Percentiles rank a stretch among this genome's conserved stretches.
These are phyloP conservation scores for Apiospora arundinis DNA, from an alignment of 2,329 filamentous ascomycete genomes.

Conservation along the genomic window DNA sequence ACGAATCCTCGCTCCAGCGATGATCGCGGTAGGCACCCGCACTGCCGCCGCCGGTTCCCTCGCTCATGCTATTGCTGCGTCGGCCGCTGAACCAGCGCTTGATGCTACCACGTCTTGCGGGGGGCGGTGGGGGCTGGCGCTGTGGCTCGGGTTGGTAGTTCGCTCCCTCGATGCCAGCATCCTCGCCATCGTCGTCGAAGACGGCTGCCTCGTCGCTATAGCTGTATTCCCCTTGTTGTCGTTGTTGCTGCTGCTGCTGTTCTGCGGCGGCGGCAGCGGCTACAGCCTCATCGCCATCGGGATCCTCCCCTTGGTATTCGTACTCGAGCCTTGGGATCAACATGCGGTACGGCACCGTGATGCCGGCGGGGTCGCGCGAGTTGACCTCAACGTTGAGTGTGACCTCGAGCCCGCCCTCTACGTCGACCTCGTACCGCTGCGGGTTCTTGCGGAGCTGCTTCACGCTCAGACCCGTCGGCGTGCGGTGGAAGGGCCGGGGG, in stretches of 20 bases:
- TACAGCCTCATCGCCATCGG: constrained; percentile 17
- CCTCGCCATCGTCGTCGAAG: constrained; percentile 15
- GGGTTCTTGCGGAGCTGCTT: constrained; percentile 64
- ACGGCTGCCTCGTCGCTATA: not conserved
- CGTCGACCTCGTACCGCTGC: constrained; percentile 68
- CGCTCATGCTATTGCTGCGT: constrained; percentile 21
- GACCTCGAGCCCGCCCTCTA: constrained; percentile 85
- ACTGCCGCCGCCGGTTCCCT: not conserved
- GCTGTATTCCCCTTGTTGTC: not conserved
- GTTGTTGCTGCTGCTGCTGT: too few relatives aligned
- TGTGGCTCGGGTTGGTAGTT: not conserved
- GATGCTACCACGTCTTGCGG: constrained; percentile 24
- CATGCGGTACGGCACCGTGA: constrained; percentile 85
- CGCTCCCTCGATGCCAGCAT: constrained; percentile 16
- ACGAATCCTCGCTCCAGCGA: not conserved
- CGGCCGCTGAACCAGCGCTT: constrained; percentile 35
- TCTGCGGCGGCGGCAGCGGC: not conserved
- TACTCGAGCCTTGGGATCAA: constrained; percentile 81
- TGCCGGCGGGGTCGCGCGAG: constrained; percentile 82
- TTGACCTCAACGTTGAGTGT: constrained; percentile 90
- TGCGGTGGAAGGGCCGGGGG: constrained; percentile 64
- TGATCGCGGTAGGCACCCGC: not conserved
- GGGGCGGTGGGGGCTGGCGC: not conserved
- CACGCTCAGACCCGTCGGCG: constrained; percentile 70
- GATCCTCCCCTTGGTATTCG: constrained; percentile 53